Base-by-base conservation (phyloP, 1,284 basidiomycete genomes). In the Austroboletus niveus region DNA sequence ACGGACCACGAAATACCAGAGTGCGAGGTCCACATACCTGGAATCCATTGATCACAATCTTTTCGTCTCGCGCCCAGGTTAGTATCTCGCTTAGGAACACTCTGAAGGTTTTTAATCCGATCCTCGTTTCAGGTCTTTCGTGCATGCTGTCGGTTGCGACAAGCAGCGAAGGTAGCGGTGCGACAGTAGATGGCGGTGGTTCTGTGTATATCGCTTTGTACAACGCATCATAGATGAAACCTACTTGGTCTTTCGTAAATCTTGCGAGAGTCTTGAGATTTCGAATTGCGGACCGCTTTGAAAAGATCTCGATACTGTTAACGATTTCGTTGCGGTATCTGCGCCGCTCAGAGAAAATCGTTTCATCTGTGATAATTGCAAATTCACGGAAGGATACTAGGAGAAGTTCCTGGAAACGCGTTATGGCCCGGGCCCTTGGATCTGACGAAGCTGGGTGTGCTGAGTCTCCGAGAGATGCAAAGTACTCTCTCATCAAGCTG, bases 301-400 rank as follows among this genome's bases (percentile, higher is more conserved):
- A 89, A 72, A 98, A 99, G 7, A 84, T 85, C 73, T 99, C 97
- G 59, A 99, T 95, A 64, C 87, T 92, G 63, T 92, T 84, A 34
- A 98, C 87, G 55, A 99, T 91, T 66, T 98, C 95, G 43, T 86
- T 82, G 45, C 96, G 83, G 74, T 94, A 94, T 39, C 88, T 83
- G 57, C 85, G 83, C 29, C 97, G 85, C 70, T 99, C 96, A 17
- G 81, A 81, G 17, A 85, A 81, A 60, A 99, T 98, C 12, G 92
- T 92, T 31, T 99, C 97, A 64, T 98, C 95, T 0, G 93, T 96
- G 68, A 99, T 96, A 57, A 94, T 80, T 24, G 94, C 89, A 69
- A 99, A 99, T 70, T 99, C 97, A 51, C 97, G 85, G 81, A 98
- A 98, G 2, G 95, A 95, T 48, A 98, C 88, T 7, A 98, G 85